Conservation (phyloP, 139 green algal species). For the Chlorella sp. region DNA sequence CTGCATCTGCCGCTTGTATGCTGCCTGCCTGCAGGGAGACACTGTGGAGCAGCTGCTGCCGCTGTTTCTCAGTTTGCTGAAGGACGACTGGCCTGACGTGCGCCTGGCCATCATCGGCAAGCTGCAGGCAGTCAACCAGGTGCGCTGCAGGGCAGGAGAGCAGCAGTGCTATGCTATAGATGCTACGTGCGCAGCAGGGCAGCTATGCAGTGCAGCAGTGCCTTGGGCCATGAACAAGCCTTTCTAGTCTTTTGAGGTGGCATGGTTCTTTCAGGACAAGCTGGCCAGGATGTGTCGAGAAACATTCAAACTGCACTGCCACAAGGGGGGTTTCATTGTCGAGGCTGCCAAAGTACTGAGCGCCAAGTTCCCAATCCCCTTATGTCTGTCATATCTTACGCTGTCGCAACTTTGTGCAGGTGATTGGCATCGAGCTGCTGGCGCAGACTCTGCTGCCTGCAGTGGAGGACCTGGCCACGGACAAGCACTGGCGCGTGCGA, state of each 20-base stretch:
- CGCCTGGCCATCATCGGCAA: slow-evolving; percentile 98
- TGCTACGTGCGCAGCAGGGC: background rate
- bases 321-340: no score
- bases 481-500: slow-evolving; percentile 98
- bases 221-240: background rate
- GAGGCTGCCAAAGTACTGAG: no score
- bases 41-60: slow-evolving; percentile 96
- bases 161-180: no score
- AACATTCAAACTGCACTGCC: no score
- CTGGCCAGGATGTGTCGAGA: background rate
- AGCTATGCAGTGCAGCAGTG: background rate
- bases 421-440: slow-evolving; percentile 96
- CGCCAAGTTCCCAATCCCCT: no score
- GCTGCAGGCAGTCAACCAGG: slow-evolving; percentile 92
- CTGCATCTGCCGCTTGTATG: background rate
- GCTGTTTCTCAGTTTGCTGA: slow-evolving; percentile 94
- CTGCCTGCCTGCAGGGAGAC: slow-evolving; percentile 25
- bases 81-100: slow-evolving; percentile 96
- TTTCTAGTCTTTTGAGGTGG: no score
- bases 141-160: no score
- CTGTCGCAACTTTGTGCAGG: slow-evolving; percentile 60
- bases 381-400: no score
- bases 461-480: slow-evolving; percentile 93
- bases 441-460: slow-evolving; percentile 92
- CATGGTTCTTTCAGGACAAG: background rate